Base-by-base conservation (phyloP, 73 alveolate species). In the Paramecium sonneborni region DNA sequence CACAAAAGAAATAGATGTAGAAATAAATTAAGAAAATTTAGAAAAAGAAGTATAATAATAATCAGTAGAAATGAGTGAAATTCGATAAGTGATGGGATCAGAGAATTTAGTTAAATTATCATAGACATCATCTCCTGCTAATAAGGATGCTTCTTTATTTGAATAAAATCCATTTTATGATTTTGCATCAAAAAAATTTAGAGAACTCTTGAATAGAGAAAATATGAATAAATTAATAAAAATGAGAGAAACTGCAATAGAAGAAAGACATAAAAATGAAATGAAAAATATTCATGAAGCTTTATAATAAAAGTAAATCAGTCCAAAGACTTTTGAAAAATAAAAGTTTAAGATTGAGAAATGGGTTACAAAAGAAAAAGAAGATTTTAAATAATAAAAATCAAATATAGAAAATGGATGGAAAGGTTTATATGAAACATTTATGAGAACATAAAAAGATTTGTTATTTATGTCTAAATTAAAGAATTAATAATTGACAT, bases 241-340 rank as follows among this genome's bases (percentile, higher is more conserved):
- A 67, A 93, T 94, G 94, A 92, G 97, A 88, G 96, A 94, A 69
- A 86, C 93, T 23, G 97, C 97, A 24, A 41, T 94, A 26, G 94
- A 88, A 14, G 94, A 94, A 68, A 86, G 95, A 69, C 57, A 94
- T 37, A 46, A 46, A 37, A 85, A 52, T 57, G 95, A 94, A 87
- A 56, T 57, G 76, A 86, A 93, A 87, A 85, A 79, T 28, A 92
- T 94, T 18, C 69, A 86, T 57, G 92, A 88, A 39, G 92, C 94
- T 92, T 85, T 85, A 24, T 69, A 92, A 41, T n/a, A 68, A 55
- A 79, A 88, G 44, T 85, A 94, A 55, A 68, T 85, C 14, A 85
- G 95, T 11, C 97, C 97, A 8, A 76, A 95, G 23, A 88, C 95
- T 26, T 93, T 35, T 91, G 24, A 55, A 24, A 30, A 57, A 21